phyloP scores from a whole-genome alignment of 2,329 filamentous ascomycete genomes.

The Penicillium verrucosum region DNA sequence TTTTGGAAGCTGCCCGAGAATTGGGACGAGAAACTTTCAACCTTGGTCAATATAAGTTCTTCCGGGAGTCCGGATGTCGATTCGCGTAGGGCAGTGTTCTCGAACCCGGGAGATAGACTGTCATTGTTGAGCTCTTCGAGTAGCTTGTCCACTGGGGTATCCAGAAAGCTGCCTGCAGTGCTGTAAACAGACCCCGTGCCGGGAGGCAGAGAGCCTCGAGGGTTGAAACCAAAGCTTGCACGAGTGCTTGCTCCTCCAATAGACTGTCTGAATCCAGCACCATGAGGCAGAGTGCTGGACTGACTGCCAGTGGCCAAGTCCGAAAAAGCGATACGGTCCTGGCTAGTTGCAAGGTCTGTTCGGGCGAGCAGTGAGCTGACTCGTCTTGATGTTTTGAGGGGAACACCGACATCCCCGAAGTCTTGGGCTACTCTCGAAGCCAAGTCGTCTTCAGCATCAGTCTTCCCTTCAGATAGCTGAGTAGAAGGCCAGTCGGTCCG shows the following conservation, averaged over 20 bases:
- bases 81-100: slow-evolving; percentile 70
- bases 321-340: slow-evolving; percentile 75
- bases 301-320: slow-evolving; percentile 59
- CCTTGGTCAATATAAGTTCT: slow-evolving; percentile 68
- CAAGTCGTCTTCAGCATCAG: slow-evolving; percentile 55
- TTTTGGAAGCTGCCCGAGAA: slow-evolving; percentile 32
- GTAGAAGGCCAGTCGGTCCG: slow-evolving; percentile 34
- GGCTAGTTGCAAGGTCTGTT: slow-evolving; percentile 79
- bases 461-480: slow-evolving; percentile 10
- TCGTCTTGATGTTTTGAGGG: slow-evolving; percentile 64
- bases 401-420: slow-evolving; percentile 52
- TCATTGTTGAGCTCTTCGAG: slow-evolving; percentile 65
- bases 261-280: slow-evolving; percentile 62
- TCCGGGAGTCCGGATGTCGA: slow-evolving; percentile 68
- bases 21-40: slow-evolving; percentile 65
- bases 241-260: slow-evolving; percentile 66
- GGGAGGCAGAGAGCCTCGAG: slow-evolving; percentile 56
- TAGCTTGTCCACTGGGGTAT: slow-evolving; percentile 65
- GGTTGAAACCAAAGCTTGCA: slow-evolving; percentile 55
- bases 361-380: slow-evolving; percentile 89
- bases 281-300: slow-evolving; percentile 33
- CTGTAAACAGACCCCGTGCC: slow-evolving; percentile 48
- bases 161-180: slow-evolving; percentile 60
- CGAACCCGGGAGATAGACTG: slow-evolving; percentile 64
- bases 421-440: slow-evolving; percentile 71